Evolutionary conservation across 2,329 filamentous ascomycete species (phyloP).

Genomic region (Cryphonectria naterciae): DNA sequence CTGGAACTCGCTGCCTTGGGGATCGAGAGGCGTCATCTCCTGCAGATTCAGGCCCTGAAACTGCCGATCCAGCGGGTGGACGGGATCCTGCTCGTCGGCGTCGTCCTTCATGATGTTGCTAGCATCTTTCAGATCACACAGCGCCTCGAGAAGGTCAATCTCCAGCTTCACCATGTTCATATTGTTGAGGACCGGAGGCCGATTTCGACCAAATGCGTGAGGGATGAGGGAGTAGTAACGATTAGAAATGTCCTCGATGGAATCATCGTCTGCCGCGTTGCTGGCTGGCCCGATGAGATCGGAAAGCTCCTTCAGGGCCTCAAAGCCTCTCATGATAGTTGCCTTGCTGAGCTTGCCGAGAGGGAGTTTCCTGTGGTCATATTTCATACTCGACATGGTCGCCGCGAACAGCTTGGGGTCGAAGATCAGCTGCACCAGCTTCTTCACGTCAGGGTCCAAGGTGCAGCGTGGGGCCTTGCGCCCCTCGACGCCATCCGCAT

Average conservation of each 20-base stretch:
- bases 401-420: conserved; percentile 73
- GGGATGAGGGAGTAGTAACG: conserved; percentile 82
- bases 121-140: conserved; percentile 85
- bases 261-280: conserved; percentile 49
- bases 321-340: conserved; percentile 76
- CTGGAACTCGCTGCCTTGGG: conserved; percentile 62
- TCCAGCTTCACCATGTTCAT: conserved; percentile 69
- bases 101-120: conserved; percentile 75
- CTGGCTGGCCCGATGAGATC: conserved; percentile 63
- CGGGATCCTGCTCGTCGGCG: conserved; percentile 50
- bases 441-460: conserved; percentile 63
- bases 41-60: conserved; percentile 72
- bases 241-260: conserved; percentile 68
- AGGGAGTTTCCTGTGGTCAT: conserved; percentile 76
- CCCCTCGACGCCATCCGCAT: conserved; percentile 40
- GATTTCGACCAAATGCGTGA: conserved; percentile 75
- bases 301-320: conserved; percentile 75
- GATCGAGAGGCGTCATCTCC: conserved; percentile 74
- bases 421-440: conserved; percentile 81
- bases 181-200: conserved; percentile 69
- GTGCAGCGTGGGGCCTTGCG: conserved; percentile 54
- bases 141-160: conserved; percentile 76
- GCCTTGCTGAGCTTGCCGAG: conserved; percentile 82
- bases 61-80: conserved; percentile 73
- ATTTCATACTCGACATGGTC: conserved; percentile 69